Percentiles rank a stretch among this genome's conserved stretches.
These are phyloP conservation scores for Pulveroboletus sp. DNA, from an alignment of 1,284 basidiomycete genomes.

Conservation along the genomic window DNA sequence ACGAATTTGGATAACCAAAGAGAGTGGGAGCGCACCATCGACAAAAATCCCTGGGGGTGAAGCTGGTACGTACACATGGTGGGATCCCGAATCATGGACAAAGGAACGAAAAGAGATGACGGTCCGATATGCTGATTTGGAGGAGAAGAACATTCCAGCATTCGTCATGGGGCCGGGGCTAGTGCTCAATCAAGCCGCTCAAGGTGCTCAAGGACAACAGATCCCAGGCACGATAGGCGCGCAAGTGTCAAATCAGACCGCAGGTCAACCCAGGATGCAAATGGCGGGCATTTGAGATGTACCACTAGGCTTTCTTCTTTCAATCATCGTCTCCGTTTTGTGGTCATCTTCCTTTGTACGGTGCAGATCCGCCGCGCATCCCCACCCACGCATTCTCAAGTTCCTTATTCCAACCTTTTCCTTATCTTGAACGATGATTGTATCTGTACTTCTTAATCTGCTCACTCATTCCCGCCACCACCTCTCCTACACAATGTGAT, in stretches of 20 bases:
- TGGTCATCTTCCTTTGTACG: slow-evolving; percentile 14
- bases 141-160: slow-evolving; percentile 76
- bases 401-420: slow-evolving; percentile 26
- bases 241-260: slow-evolving; percentile 29
- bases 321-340: slow-evolving; percentile 17
- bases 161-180: slow-evolving; percentile 59
- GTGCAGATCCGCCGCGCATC: slow-evolving; percentile 6
- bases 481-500: slow-evolving; percentile 26
- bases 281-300: slow-evolving; percentile 38
- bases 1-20: slow-evolving; percentile 94
- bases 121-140: slow-evolving; percentile 82
- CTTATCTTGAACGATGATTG: slow-evolving; percentile 41
- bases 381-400: slow-evolving; percentile 7
- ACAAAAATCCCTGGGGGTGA: slow-evolving; percentile 90
- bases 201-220: slow-evolving; percentile 32
- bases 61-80: slow-evolving; percentile 87
- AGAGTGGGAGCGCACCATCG: slow-evolving; percentile 78
- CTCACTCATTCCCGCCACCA: slow-evolving; percentile 28
- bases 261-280: slow-evolving; percentile 36
- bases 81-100: slow-evolving; percentile 88
- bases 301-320: slow-evolving; percentile 10
- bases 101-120: slow-evolving; percentile 87
- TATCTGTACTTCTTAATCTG: slow-evolving; percentile 42
- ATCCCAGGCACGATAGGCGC: slow-evolving; percentile 35
- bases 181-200: slow-evolving; percentile 41